These are phyloP conservation scores for Annulohypoxylon bovei DNA, from an alignment of 495 filamentous ascomycete genomes.

Conservation along the genomic window DNA sequence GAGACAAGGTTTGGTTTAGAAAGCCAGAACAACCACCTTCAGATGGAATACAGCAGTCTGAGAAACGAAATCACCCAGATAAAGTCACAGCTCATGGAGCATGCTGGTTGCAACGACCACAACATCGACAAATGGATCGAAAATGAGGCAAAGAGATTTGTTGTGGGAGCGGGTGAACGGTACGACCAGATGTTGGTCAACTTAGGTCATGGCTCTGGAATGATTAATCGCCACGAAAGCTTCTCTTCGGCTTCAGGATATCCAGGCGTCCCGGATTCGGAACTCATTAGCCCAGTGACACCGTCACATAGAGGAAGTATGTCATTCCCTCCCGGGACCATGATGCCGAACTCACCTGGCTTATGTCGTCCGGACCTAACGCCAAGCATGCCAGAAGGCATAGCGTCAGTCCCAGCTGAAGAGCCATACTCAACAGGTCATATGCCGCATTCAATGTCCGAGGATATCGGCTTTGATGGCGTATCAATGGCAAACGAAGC, in stretches of 20 bases:
- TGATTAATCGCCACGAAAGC: conserved; percentile 23
- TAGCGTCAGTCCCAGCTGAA: background rate
- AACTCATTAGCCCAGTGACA: conserved; percentile 21
- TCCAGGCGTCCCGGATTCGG: conserved; percentile 3
- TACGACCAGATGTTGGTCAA: conserved; percentile 48
- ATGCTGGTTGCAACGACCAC: conserved; percentile 66
- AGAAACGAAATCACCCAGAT: conserved; percentile 60
- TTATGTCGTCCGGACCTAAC: conserved; percentile 21
- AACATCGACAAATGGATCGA: conserved; percentile 60
- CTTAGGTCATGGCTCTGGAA: conserved; percentile 21
- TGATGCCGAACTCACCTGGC: conserved; percentile 20
- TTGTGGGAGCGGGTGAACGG: conserved; percentile 46
- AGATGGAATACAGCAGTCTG: conserved; percentile 52
- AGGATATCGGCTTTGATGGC: conserved; percentile 10
- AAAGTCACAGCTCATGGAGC: conserved; percentile 67
- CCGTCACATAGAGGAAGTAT: conserved; percentile 16
- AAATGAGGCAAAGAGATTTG: conserved; percentile 55
- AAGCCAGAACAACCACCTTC: conserved; percentile 47
- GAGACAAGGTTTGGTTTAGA: conserved; percentile 55
- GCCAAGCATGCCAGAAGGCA: conserved; percentile 8
- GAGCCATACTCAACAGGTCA: conserved; percentile 13
- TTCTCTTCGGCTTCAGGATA: conserved; percentile 27
- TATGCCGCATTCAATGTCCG: background rate
- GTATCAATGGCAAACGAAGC: conserved; percentile 11
- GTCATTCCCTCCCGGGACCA: conserved; percentile 20